Evolutionary conservation across 495 filamentous ascomycete species (phyloP), one percentile per base, ranked within the genome.

Genomic region (Talaromyces nanjingensis): DNA sequence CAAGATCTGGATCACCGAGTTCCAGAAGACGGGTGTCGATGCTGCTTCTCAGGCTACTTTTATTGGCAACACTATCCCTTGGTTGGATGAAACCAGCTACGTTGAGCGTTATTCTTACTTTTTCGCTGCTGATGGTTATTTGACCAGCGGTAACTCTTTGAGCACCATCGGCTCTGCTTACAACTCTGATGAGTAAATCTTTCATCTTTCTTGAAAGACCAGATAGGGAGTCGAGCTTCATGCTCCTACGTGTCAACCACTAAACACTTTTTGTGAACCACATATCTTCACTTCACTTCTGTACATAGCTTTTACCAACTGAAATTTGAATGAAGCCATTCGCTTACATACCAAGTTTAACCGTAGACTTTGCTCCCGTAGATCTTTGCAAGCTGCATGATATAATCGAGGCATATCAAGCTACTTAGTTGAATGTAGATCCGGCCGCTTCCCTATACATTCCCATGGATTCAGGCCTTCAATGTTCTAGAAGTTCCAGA

Each of bases 61-160:
- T 80, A 73, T 83, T 25, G 66, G 72, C 49, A 68, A 80, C 6
- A 82, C 89, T 39, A 66, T 91, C 25, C 76, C 85, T 14, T 87
- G 83, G 78, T 70, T 97, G 64, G 92, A 97, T 69, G 70, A 65
- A 59, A 78, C 88, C 66, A n/a, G 75, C 42, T 84, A 73, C 55
- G 85, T 96, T 56, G 80, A 87, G 71, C 79, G 87, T 34, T 96
- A 96, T 77, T 76, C 89, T 2, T 96, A 92, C 81, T 97, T 93
- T 79, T 88, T 88, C 84, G 87, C 68, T 62, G 70, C 72, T 24
- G 39, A 68, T 12, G 64, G 55, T 27, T 63, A 42, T 33, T 34
- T 68, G 54, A 33, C 63, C 24, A 66, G 39, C 8, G 64, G 62
- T 37, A 39, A 27, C 27, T 34, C 57, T 20, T 52, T 63, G 34